A percentile compares a stretch with the other conserved stretches of the same genome.
phyloP scores from a whole-genome alignment of 2,329 filamentous ascomycete species.

The Claviceps sp. region DNA sequence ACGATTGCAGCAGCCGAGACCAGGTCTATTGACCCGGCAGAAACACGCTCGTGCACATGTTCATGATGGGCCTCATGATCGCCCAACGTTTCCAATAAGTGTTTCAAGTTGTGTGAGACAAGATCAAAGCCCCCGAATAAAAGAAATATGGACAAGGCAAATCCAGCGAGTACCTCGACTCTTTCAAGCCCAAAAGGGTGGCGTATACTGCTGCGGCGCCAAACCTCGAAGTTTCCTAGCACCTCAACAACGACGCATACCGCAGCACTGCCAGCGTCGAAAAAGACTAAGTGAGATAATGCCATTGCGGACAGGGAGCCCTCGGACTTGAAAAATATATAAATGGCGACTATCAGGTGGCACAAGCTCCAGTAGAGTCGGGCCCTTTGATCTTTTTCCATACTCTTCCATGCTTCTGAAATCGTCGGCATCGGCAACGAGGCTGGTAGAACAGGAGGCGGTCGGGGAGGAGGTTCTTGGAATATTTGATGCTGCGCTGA shows the following conservation, averaged over 20 bases:
- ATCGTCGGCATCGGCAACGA: slow-evolving; percentile 85
- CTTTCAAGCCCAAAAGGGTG: slow-evolving; percentile 90
- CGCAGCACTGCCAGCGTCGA: slow-evolving; percentile 84
- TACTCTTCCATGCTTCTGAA: slow-evolving; percentile 76
- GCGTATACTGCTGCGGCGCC: slow-evolving; percentile 81
- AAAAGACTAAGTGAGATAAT: slow-evolving; percentile 84
- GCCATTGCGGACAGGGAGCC: slow-evolving; percentile 86
- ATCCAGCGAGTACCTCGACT: slow-evolving; percentile 85
- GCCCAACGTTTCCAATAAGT: slow-evolving; percentile 58
- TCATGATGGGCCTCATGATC: slow-evolving; percentile 59
- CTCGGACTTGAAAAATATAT: slow-evolving; percentile 74
- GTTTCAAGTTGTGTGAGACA: slow-evolving; percentile 84
- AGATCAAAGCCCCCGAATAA: slow-evolving; percentile 97
- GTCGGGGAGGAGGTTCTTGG: slow-evolving; percentile 74
- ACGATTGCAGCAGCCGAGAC: slow-evolving; percentile 70
- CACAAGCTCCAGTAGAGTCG: slow-evolving; percentile 82
- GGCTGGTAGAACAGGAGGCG: slow-evolving; percentile 78
- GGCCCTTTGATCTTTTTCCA: slow-evolving; percentile 75
- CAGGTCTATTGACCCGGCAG: slow-evolving; percentile 65
- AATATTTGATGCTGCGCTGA: slow-evolving; percentile 86
- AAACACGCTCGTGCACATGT: slow-evolving; percentile 51
- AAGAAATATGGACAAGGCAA: slow-evolving; percentile 89
- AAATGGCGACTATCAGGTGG: slow-evolving; percentile 70
- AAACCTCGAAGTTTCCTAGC: slow-evolving; percentile 92
- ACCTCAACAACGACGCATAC: slow-evolving; percentile 89